Percentiles rank a stretch among this genome's conserved stretches.
phyloP scores from a whole-genome alignment of 352 stramenopile species.

The Phytophthora ramorum region DNA sequence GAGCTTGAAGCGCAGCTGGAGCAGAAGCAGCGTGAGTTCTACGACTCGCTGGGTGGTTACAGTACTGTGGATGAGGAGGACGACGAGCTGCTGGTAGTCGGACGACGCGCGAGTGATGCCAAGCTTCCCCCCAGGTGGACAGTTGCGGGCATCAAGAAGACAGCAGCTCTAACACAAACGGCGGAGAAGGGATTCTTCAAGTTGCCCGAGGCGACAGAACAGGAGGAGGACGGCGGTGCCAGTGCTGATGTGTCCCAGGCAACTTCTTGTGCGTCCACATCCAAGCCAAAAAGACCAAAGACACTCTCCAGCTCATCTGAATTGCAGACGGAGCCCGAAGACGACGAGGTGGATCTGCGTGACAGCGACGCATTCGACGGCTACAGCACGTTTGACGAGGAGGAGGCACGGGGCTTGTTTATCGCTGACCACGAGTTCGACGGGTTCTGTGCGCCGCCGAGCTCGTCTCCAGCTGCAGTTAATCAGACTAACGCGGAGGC shows the following conservation, averaged over 20 bases:
- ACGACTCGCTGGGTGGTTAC: conserved; percentile 51
- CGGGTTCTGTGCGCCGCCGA: conserved; percentile 15
- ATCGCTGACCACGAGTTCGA: conserved; percentile 26
- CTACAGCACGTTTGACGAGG: conserved; percentile 46
- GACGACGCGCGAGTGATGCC: conserved; percentile 16
- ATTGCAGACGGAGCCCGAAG: conserved; percentile 52
- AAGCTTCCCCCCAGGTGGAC: conserved; percentile 28
- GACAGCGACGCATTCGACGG: conserved; percentile 39
- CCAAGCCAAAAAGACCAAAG: conserved; percentile 26
- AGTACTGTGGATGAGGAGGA: conserved; percentile 55
- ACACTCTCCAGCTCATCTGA: conserved; percentile 42
- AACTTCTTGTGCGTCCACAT: conserved; percentile 5
- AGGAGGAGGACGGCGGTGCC: conserved; percentile 6
- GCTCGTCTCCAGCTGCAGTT: conserved; percentile 1
- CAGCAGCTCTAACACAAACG: conserved; percentile 14
- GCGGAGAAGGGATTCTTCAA: conserved; percentile 18
- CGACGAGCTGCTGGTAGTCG: conserved; percentile 33
- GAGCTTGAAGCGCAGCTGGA: conserved; percentile 35
- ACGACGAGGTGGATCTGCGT: conserved; percentile 43
- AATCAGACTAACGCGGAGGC: background rate
- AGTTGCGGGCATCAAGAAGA: conserved; percentile 25
- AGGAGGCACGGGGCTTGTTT: conserved; percentile 21
- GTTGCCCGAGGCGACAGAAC: conserved; percentile 8
- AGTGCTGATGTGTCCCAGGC: conserved; percentile 2
- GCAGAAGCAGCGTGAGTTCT: conserved; percentile 44